phyloP scores from a whole-genome alignment of 2,329 filamentous ascomycete genomes.

The Fusarium caatingaense region DNA sequence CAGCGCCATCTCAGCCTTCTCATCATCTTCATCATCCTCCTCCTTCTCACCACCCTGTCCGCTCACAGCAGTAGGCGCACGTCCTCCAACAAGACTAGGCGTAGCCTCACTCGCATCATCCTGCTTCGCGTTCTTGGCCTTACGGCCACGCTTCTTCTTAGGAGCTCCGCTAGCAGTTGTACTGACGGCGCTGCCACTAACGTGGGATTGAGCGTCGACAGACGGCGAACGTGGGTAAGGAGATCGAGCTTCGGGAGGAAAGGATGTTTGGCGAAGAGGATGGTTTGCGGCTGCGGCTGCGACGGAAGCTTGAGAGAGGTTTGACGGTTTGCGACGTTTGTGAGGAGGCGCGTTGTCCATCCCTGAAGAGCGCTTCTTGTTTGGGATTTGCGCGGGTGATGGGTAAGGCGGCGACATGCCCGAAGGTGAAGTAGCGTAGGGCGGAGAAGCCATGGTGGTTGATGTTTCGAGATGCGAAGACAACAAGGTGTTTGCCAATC shows the following conservation, averaged over 20 bases:
- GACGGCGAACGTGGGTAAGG: slow-evolving; percentile 73
- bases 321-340: slow-evolving; percentile 79
- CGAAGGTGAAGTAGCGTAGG: slow-evolving; percentile 61
- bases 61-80: slow-evolving; percentile 57
- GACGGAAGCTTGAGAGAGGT: slow-evolving; percentile 64
- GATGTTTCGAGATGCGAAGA: not conserved
- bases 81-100: slow-evolving; percentile 57
- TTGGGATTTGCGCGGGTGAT: slow-evolving; percentile 60
- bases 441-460: slow-evolving; percentile 66
- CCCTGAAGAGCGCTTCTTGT: slow-evolving; percentile 70
- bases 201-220: slow-evolving; percentile 68
- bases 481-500: not conserved
- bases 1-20: slow-evolving; percentile 65
- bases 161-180: slow-evolving; percentile 52
- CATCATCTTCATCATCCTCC: slow-evolving; percentile 69
- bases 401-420: slow-evolving; percentile 67
- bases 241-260: slow-evolving; percentile 72
- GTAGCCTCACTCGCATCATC: slow-evolving; percentile 56
- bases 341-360: slow-evolving; percentile 62
- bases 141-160: slow-evolving; percentile 72
- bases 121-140: slow-evolving; percentile 67
- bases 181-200: slow-evolving; percentile 71
- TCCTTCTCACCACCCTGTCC: slow-evolving; percentile 59
- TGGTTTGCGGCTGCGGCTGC: slow-evolving; percentile 65
- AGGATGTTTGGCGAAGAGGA: slow-evolving; percentile 83